Conservation (phyloP, 805 yeast genomes). For the Lipomyces sp. region DNA sequence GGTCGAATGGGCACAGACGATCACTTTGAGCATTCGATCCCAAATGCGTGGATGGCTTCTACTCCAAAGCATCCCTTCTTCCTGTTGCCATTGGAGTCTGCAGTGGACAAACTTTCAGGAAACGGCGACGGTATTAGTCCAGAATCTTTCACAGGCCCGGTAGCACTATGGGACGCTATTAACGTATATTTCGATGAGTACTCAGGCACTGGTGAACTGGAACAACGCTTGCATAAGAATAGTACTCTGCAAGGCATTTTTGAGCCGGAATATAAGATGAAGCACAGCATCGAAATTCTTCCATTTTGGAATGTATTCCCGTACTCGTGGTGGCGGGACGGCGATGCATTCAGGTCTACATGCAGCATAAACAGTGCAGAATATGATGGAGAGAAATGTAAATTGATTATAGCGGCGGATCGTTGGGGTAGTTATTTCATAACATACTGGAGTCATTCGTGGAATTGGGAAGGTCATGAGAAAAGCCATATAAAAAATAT, state of each 20-base stretch:
- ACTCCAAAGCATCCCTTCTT: background rate
- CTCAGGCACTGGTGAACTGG: no score
- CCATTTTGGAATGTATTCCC: no score
- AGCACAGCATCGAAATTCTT: no score
- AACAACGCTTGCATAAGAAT: no score
- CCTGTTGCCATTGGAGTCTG: background rate
- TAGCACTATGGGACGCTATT: background rate
- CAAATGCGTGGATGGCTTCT: conserved; percentile 5
- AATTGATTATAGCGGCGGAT: background rate
- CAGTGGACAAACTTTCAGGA: background rate
- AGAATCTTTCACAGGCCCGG: background rate
- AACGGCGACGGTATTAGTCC: background rate
- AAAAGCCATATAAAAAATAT: no score
- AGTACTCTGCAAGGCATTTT: no score
- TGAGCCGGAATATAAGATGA: no score
- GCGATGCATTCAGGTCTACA: no score
- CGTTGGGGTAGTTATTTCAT: background rate
- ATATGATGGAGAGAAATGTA: background rate
- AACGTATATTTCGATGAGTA: background rate
- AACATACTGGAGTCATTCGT: background rate
- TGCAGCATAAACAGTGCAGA: background rate
- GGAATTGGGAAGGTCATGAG: background rate
- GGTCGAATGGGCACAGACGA: conserved; percentile 3
- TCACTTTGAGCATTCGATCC: conserved; percentile 2
- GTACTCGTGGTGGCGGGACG: no score